Conservation (phyloP, 371 early-diverging fungal genomes). For the Mortierella sp. region DNA sequence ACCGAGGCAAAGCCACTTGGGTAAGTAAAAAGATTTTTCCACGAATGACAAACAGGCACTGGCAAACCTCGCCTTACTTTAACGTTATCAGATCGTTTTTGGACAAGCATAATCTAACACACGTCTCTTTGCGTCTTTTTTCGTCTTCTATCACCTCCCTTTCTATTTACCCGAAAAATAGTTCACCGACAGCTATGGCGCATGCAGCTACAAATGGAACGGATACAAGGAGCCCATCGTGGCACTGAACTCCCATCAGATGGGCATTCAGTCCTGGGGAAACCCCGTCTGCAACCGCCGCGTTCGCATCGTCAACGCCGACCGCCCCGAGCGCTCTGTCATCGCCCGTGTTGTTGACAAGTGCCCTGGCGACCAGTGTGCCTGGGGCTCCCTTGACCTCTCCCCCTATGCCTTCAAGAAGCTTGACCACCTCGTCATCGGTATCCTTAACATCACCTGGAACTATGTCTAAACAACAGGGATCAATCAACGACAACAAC, state of each 20-base stretch:
- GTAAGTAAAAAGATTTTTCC: neutral
- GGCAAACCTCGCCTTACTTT: neutral
- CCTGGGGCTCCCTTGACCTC: slow-evolving; percentile 28
- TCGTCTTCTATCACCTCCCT: neutral
- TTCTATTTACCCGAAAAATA: slow-evolving; percentile 1
- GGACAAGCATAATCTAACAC: neutral
- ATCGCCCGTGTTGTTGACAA: slow-evolving; percentile 30
- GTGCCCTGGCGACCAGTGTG: slow-evolving; percentile 29
- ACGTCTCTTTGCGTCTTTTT: neutral
- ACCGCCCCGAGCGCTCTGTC: slow-evolving; percentile 1
- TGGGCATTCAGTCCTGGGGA: slow-evolving; percentile 28
- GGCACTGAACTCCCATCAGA: slow-evolving; percentile 28
- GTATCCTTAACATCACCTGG: slow-evolving; percentile 25
- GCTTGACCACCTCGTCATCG: slow-evolving; percentile 16
- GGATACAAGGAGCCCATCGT: slow-evolving; percentile 29
- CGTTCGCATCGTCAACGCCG: slow-evolving; percentile 16
- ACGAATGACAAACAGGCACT: neutral
- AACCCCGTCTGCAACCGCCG: slow-evolving; percentile 29
- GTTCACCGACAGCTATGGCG: slow-evolving; percentile 34
- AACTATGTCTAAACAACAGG: slow-evolving; percentile 21
- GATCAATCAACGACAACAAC: neutral
- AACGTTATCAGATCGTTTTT: slow-evolving; percentile 9
- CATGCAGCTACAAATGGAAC: slow-evolving; percentile 21
- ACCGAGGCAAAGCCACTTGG: slow-evolving; percentile 34
- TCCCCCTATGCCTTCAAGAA: slow-evolving; percentile 24